Base-by-base conservation (phyloP, 164 flowering plant genomes). In the Litsea cubeba region DNA sequence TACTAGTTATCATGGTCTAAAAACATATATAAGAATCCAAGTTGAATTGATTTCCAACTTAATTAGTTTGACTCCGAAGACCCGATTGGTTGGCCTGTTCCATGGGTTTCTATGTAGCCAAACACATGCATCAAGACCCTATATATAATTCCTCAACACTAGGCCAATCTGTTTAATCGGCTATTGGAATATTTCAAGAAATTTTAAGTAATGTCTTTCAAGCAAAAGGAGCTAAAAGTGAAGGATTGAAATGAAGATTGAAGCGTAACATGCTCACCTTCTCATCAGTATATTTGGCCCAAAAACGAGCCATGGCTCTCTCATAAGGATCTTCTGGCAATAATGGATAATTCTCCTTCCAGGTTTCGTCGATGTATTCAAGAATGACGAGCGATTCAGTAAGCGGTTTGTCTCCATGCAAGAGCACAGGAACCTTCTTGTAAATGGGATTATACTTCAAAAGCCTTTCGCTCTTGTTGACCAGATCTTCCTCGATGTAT, bases 391-490 rank as follows among this genome's bases (percentile, higher is more conserved):
- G 54, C 17, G 72, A 69, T 22, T 69, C 72, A 0, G 18, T 1
- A n/a, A 69, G 18, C 4, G 72, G 30, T 5, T n/a, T 69, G 12
- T 57, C 72, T 22, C 14, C 68, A 7, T 72, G 74, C 10, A 72
- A 30, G 18, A 72, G 57, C 6, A 72, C 76, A 4, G 70, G 70
- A 18, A 73, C 49, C 51, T 65, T 50, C 63, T 73, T 65, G 46
- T 65, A 26, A 22, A 72, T 20, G 23, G 74, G 60, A n/a, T 69
- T 77, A 77, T 78, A 65, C 2, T 49, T 32, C 3, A 73, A 51
- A 40, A 78, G 72, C 74, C 69, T 23, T 17, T 76, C 72, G 63
- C 83, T 83, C 66, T 80, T 83, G 72, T 80, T 78, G 7, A 22
- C 3, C 0, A 82, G 30, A 23, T 82, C 82, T 73, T 75, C 82